phyloP scores from a whole-genome alignment of 306 rosid genomes.

The apple (Malus domestica) region DNA sequence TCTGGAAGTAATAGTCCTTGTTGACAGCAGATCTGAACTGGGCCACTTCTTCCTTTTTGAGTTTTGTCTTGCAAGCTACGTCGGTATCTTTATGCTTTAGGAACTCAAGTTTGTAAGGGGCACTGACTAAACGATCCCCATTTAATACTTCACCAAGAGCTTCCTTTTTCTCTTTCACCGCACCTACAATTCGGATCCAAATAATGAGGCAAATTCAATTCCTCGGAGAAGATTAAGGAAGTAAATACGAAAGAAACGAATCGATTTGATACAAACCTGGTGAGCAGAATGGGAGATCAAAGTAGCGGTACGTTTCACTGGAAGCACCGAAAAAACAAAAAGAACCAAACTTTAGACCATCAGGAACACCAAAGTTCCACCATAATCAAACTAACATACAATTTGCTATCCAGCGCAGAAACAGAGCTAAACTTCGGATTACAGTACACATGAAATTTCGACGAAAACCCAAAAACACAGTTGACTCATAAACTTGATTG shows the following conservation, averaged over 20 bases:
- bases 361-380: not conserved
- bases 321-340: not conserved
- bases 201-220: not conserved
- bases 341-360: not conserved
- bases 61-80: constrained; percentile 41
- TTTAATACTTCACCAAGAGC: constrained; percentile 85
- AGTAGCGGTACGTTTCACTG: constrained; percentile 64
- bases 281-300: constrained; percentile 70
- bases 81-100: constrained; percentile 44
- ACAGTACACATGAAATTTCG: not conserved
- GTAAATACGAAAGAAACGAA: not conserved
- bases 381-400: not conserved
- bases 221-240: not conserved
- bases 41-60: constrained; percentile 53
- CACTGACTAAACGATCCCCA: constrained; percentile 81
- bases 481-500: not conserved
- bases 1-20: constrained; percentile 78
- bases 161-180: constrained; percentile 69
- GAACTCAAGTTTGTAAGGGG: constrained; percentile 76
- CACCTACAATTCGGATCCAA: constrained; percentile 32
- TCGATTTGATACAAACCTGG: constrained; percentile 44
- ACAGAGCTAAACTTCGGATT: not conserved
- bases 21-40: constrained; percentile 54
- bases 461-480: not conserved
- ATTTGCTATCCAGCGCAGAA: not conserved